Conservation (phyloP, 495 filamentous ascomycete species). For the Aspergillus sclerotiicarbonarius region DNA sequence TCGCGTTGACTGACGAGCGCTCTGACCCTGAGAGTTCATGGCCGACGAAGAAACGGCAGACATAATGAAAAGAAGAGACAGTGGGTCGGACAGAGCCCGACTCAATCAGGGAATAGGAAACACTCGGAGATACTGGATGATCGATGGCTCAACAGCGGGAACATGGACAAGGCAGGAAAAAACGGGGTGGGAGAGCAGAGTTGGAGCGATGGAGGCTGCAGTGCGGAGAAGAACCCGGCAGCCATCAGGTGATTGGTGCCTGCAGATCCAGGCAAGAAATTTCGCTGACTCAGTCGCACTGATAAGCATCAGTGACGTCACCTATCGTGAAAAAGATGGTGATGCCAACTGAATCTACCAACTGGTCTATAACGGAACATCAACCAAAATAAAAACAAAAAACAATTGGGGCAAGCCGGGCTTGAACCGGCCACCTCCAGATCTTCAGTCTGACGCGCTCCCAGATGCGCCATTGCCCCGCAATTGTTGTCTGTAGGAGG, state of each 20-base stretch:
- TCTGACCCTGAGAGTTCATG: slow-evolving; percentile 33
- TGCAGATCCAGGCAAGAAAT: slow-evolving; percentile 15
- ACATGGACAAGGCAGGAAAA: slow-evolving; percentile 12
- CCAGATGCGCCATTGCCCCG: neutral
- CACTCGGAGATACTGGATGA: slow-evolving; percentile 6
- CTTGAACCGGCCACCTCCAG: too few species aligned
- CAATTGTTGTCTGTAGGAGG: too few species aligned
- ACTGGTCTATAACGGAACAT: neutral
- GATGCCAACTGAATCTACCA: too few species aligned
- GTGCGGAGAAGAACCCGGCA: slow-evolving; percentile 21
- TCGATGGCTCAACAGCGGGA: slow-evolving; percentile 2
- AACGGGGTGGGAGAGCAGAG: slow-evolving; percentile 1
- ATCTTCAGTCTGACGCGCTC: neutral
- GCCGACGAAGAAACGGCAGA: slow-evolving; percentile 30
- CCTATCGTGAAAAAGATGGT: neutral
- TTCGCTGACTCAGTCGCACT: slow-evolving; percentile 21
- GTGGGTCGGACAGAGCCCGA: neutral
- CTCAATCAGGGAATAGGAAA: slow-evolving; percentile 22
- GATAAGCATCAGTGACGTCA: slow-evolving; percentile 21
- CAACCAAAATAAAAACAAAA: neutral
- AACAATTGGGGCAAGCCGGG: too few species aligned
- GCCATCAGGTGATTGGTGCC: slow-evolving; percentile 34
- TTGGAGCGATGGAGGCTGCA: slow-evolving; percentile 14
- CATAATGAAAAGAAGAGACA: slow-evolving; percentile 20
- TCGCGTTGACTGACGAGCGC: slow-evolving; percentile 53